Evolutionary conservation across 768 basidiomycete genomes (phyloP).

Genomic region (Russula olivacea): DNA sequence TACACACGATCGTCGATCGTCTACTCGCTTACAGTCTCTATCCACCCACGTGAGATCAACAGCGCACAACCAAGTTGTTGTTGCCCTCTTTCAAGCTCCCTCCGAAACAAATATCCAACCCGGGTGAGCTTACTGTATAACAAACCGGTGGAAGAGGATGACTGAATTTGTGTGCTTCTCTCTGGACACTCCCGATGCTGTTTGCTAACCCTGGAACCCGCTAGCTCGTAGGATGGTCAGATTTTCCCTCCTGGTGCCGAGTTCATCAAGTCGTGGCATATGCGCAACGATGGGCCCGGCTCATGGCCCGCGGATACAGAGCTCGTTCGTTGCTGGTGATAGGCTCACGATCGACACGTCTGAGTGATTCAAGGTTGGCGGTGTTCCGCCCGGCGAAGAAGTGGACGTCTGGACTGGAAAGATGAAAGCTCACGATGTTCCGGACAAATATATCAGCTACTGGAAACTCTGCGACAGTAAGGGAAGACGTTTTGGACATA

Average conservation of each 20-base stretch:
- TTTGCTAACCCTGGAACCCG: conserved; percentile 14
- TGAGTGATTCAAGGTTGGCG: conserved; percentile 45
- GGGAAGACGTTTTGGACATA: conserved; percentile 63
- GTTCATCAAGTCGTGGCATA: conserved; percentile 79
- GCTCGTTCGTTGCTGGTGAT: conserved; percentile 65
- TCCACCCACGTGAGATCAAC: no score
- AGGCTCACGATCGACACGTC: conserved; percentile 40
- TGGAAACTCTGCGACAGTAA: conserved; percentile 63
- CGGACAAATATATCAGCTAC: conserved; percentile 70
- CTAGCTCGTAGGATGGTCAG: no score
- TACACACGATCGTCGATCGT: no score
- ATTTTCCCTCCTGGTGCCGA: conserved; percentile 76
- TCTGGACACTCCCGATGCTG: background rate
- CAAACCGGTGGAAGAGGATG: conserved; percentile 78
- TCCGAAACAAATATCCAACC: conserved; percentile 56
- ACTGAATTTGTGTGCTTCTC: conserved; percentile 65
- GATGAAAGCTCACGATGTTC: conserved; percentile 72
- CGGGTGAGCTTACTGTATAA: conserved; percentile 66
- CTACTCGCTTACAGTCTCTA: no score
- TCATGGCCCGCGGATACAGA: conserved; percentile 68
- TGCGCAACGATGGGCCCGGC: conserved; percentile 55
- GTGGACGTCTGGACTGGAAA: conserved; percentile 68
- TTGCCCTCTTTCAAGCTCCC: conserved; percentile 63
- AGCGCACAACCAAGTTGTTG: no score
- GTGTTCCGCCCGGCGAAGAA: conserved; percentile 49